A percentile compares a stretch with the other conserved stretches of the same genome.
These are phyloP conservation scores for Kingdonia uniflora DNA, from an alignment of 164 flowering plant species.

Conservation along the genomic window DNA sequence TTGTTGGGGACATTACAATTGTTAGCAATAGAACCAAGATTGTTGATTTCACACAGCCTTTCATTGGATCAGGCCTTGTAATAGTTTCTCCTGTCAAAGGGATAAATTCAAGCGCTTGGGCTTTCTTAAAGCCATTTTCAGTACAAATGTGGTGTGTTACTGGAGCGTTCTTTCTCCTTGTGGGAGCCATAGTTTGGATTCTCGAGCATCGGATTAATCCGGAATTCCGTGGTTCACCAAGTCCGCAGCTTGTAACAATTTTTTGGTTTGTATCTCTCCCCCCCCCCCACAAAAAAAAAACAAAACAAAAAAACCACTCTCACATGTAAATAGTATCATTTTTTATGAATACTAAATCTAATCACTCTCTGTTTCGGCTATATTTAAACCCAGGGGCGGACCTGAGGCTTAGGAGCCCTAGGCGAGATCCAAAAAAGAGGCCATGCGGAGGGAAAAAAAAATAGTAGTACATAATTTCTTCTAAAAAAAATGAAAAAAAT, in stretches of 20 bases:
- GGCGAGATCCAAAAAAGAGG: too few relatives aligned
- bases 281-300: too few relatives aligned
- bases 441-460: too few relatives aligned
- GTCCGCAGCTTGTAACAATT: conserved; percentile 65
- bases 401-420: too few relatives aligned
- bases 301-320: too few relatives aligned
- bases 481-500: too few relatives aligned
- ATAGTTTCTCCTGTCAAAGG: conserved; percentile 64
- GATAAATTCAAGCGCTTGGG: conserved; percentile 61
- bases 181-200: conserved; percentile 91
- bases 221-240: conserved; percentile 89
- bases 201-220: conserved; percentile 77
- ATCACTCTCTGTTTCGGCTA: too few relatives aligned
- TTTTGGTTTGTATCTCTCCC: conserved; percentile 57
- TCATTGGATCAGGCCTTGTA: conserved; percentile 75
- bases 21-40: conserved; percentile 66
- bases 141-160: conserved; percentile 75
- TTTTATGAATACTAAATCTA: too few relatives aligned
- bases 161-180: conserved; percentile 61
- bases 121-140: conserved; percentile 79
- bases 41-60: conserved; percentile 95
- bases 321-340: too few relatives aligned
- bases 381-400: too few relatives aligned
- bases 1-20: conserved; percentile 82
- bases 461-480: too few relatives aligned